Conservation (phyloP, 164 flowering plant species). For the Macadamia integrifolia region DNA sequence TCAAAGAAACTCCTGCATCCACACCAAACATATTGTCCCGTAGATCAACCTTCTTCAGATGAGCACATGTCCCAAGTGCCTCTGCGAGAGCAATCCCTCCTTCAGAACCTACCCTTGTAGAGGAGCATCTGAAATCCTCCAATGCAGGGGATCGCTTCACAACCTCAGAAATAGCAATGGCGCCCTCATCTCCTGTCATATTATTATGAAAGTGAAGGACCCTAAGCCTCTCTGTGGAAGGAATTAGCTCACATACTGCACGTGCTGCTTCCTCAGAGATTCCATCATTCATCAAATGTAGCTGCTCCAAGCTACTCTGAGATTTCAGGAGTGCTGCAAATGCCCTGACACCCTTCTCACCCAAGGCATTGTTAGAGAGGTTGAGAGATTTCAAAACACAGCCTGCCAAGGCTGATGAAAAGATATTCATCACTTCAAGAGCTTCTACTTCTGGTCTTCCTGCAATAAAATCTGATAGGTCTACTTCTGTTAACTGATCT, state of each 20-base stretch:
- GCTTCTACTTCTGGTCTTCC: conserved; percentile 88
- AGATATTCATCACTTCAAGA: conserved; percentile 76
- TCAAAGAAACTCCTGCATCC: conserved; percentile 56
- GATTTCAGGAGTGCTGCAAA: conserved; percentile 73
- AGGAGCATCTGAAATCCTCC: conserved; percentile 91
- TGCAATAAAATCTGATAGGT: conserved; percentile 84
- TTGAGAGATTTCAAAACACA: conserved; percentile 54
- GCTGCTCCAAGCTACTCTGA: conserved; percentile 73
- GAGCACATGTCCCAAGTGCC: conserved; percentile 48
- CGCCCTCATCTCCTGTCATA: conserved; percentile 97
- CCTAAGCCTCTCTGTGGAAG: conserved; percentile 72
- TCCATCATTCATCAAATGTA: conserved; percentile 87
- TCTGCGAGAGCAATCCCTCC: conserved; percentile 71
- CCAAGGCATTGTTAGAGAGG: conserved; percentile 87
- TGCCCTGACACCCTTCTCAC: conserved; percentile 94
- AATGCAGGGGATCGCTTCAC: conserved; percentile 57
- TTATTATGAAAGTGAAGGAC: conserved; percentile 86
- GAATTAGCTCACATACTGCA: conserved; percentile 76
- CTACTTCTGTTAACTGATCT: conserved; percentile 73
- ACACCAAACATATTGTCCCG: conserved; percentile 89
- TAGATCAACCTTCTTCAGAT: conserved; percentile 71
- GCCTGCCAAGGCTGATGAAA: conserved; percentile 72
- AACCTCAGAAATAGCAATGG: conserved; percentile 67
- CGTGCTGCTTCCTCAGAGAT: conserved; percentile 92
- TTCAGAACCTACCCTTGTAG: conserved; percentile 82